A percentile compares a stretch with the other conserved stretches of the same genome.
These are phyloP conservation scores for Daldinia caldariorum DNA, from an alignment of 495 filamentous ascomycete genomes.

Conservation along the genomic window DNA sequence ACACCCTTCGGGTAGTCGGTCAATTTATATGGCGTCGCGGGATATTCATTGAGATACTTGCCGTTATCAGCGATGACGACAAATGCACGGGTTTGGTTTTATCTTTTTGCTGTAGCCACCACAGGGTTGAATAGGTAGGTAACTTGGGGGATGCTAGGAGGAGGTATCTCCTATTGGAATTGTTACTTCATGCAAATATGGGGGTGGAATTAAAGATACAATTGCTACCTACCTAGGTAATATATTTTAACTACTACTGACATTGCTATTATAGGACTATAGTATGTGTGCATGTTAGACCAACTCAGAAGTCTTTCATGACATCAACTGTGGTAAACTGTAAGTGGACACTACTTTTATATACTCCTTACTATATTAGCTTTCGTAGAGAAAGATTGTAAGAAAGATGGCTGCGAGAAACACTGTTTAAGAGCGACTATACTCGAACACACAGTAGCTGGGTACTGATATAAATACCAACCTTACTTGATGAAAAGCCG, in stretches of 20 bases:
- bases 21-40: conserved; percentile 1
- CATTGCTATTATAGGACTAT: background rate
- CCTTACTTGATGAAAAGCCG: background rate
- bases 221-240: background rate
- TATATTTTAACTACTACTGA: background rate
- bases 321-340: background rate
- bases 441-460: background rate
- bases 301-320: background rate
- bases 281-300: background rate
- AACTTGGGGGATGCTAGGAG: background rate
- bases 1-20: background rate
- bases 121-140: background rate
- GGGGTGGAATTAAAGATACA: background rate
- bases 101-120: background rate
- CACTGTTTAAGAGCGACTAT: background rate
- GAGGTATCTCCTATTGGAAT: background rate
- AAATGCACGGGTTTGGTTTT: background rate
- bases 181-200: background rate
- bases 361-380: background rate
- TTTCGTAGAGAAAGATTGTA: background rate
- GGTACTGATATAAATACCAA: background rate
- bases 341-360: background rate
- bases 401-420: background rate
- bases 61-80: conserved; percentile 6
- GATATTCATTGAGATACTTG: background rate